phyloP scores from a whole-genome alignment of 176 grass and related monocot genomes.

The Pontederia crassipes region DNA sequence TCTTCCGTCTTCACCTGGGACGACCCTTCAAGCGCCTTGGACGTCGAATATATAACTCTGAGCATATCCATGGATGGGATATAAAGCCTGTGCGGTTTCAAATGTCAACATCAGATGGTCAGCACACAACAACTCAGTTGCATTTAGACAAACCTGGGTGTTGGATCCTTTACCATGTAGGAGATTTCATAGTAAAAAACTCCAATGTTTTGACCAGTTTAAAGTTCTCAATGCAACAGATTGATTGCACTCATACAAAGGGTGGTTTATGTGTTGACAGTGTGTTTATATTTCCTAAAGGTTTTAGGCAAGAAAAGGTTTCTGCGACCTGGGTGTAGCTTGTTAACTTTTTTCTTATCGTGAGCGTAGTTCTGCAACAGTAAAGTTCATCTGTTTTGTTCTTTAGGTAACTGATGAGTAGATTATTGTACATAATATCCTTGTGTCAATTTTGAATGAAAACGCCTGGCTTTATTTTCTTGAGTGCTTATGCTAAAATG shows the following conservation, averaged over 20 bases:
- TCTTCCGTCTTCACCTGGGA: background rate
- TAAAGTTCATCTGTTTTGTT: no score
- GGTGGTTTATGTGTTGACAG: background rate
- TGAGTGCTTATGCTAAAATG: no score
- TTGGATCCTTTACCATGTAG: background rate
- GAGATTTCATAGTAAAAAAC: background rate
- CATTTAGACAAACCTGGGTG: background rate
- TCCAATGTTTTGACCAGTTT: background rate
- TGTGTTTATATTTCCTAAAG: background rate
- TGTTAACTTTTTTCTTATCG: no score
- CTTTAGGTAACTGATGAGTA: no score
- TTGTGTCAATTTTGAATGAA: no score
- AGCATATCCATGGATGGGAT: background rate
- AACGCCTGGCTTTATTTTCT: no score
- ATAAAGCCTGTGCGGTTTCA: slow-evolving; percentile 1
- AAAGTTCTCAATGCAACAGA: background rate
- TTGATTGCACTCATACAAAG: background rate
- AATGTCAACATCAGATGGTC: background rate
- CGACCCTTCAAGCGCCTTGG: background rate
- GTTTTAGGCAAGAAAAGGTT: background rate
- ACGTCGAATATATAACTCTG: background rate
- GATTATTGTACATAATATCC: no score
- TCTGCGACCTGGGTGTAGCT: background rate
- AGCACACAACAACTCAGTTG: background rate
- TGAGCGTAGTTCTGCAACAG: no score